Evolutionary conservation across 2,329 filamentous ascomycete genomes (phyloP).

Genomic region (Albifimbria verrucaria): DNA sequence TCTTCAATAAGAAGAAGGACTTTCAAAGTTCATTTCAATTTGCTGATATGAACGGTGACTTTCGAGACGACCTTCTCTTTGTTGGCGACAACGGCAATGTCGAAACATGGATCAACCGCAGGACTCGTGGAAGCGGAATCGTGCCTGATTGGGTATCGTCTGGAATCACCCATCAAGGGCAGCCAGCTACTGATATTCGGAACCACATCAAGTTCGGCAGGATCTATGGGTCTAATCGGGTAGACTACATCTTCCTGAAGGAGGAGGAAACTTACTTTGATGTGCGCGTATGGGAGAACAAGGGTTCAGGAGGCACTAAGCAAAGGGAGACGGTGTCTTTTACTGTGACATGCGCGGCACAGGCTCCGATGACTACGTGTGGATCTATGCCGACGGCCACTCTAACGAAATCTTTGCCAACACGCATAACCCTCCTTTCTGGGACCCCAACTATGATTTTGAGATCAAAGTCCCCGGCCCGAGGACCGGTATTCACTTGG

Average conservation of each 20-base stretch:
- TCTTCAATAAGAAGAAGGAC: too few relatives aligned
- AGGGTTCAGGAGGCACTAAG: conserved; percentile 10
- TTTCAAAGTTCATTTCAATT: not conserved
- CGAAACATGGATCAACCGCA: not conserved
- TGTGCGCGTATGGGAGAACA: conserved; percentile 12
- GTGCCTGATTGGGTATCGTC: conserved; percentile 7
- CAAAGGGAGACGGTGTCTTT: not conserved
- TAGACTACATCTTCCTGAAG: conserved; percentile 11
- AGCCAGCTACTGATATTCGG: not conserved
- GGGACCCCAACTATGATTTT: not conserved
- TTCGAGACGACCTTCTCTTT: not conserved
- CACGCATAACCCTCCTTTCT: not conserved
- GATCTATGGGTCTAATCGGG: conserved; percentile 11
- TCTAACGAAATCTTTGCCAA: not conserved
- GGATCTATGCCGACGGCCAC: not conserved
- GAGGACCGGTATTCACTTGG: conserved; percentile 22
- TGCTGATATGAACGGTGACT: not conserved
- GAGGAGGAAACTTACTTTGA: not conserved
- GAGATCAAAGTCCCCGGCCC: not conserved
- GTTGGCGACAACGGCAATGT: not conserved
- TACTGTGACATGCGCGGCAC: not conserved
- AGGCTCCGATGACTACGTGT: not conserved
- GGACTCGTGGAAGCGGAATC: not conserved
- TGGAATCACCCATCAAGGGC: conserved; percentile 10
- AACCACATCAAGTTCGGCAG: conserved; percentile 12